Conservation (phyloP, 1,139 yeast species). For the Scheffersomyces stambukii region DNA sequence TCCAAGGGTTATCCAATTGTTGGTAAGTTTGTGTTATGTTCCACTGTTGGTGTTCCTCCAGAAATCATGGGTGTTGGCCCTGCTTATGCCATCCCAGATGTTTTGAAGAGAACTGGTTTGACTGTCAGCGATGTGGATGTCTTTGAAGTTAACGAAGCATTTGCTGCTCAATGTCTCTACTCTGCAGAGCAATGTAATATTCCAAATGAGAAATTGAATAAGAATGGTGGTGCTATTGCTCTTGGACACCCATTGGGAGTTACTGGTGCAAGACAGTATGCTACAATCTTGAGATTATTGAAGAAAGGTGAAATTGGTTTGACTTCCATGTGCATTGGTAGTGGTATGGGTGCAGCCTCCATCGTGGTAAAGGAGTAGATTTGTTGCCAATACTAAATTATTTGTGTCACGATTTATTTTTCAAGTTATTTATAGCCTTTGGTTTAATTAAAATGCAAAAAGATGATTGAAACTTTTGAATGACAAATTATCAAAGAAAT, state of each 20-base stretch:
- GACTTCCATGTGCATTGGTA: constrained; percentile 95
- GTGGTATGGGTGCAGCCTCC: constrained; percentile 98
- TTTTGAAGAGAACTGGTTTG: constrained; percentile 63
- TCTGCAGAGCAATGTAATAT: constrained; percentile 65
- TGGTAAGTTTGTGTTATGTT: constrained; percentile 75
- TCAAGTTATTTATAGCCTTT: too few species aligned
- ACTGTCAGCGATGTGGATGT: constrained; percentile 63
- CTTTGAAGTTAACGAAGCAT: constrained; percentile 92
- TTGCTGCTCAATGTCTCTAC: constrained; percentile 89
- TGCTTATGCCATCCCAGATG: constrained; percentile 85
- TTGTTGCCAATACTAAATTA: too few species aligned
- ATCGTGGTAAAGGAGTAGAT: constrained; percentile 65
- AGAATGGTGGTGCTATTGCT: constrained; percentile 95
- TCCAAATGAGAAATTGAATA: constrained; percentile 72
- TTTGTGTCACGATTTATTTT: too few species aligned
- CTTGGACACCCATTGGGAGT: constrained; percentile 95
- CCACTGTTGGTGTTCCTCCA: constrained; percentile 89
- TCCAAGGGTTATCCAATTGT: constrained; percentile 59
- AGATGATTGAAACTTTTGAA: too few species aligned
- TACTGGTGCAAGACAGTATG: constrained; percentile 93
- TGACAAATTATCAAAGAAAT: too few species aligned
- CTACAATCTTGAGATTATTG: constrained; percentile 80
- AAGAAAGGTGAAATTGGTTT: constrained; percentile 80
- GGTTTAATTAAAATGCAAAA: too few species aligned
- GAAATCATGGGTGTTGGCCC: constrained; percentile 98